A percentile compares a stretch with the other conserved stretches of the same genome.
These are phyloP conservation scores for Debaryomyces hansenii DNA, from an alignment of 805 yeast species.

Conservation along the genomic window DNA sequence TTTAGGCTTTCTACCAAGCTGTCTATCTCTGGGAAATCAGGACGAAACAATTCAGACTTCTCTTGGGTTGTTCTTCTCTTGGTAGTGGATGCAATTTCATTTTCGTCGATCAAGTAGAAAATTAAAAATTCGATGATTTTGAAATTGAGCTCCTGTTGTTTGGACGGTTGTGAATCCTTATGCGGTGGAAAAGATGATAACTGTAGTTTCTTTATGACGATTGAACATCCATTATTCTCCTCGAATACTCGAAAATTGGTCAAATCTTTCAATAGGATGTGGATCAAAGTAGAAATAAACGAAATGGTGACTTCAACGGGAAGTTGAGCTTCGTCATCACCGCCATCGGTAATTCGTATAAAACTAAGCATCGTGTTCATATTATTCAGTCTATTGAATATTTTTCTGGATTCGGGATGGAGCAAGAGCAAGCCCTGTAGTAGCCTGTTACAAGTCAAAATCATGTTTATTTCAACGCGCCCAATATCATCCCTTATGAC, in stretches of 20 bases:
- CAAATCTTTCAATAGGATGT: slow-evolving; percentile 56
- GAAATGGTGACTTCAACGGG: slow-evolving; percentile 23
- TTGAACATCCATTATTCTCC: slow-evolving; percentile 51
- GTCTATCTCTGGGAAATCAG: slow-evolving; percentile 41
- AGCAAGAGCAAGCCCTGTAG: slow-evolving; percentile 61
- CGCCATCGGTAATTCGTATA: slow-evolving; percentile 13
- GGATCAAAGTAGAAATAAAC: slow-evolving; percentile 55
- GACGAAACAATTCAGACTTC: slow-evolving; percentile 35
- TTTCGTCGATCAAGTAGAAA: slow-evolving; percentile 67
- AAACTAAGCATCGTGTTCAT: slow-evolving; percentile 34
- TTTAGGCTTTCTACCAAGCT: slow-evolving; percentile 35
- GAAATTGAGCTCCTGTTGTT: slow-evolving; percentile 54
- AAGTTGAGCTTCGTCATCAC: not conserved
- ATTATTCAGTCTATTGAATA: slow-evolving; percentile 45
- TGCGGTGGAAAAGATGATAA: slow-evolving; percentile 17
- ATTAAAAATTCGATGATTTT: slow-evolving; percentile 68
- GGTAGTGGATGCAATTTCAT: slow-evolving; percentile 2
- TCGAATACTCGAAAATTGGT: slow-evolving; percentile 62
- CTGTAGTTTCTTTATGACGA: slow-evolving; percentile 43
- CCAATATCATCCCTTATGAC: slow-evolving; percentile 5
- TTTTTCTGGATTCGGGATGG: slow-evolving; percentile 54
- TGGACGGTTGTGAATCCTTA: slow-evolving; percentile 7
- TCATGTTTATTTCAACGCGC: slow-evolving; percentile 5
- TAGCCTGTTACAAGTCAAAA: slow-evolving; percentile 31
- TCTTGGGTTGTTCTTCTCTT: slow-evolving; percentile 19